Percentiles rank a stretch among this genome's conserved stretches.
Conservation (phyloP, 1,284 basidiomycete genomes). For the Vanrija pseudolonga region DNA sequence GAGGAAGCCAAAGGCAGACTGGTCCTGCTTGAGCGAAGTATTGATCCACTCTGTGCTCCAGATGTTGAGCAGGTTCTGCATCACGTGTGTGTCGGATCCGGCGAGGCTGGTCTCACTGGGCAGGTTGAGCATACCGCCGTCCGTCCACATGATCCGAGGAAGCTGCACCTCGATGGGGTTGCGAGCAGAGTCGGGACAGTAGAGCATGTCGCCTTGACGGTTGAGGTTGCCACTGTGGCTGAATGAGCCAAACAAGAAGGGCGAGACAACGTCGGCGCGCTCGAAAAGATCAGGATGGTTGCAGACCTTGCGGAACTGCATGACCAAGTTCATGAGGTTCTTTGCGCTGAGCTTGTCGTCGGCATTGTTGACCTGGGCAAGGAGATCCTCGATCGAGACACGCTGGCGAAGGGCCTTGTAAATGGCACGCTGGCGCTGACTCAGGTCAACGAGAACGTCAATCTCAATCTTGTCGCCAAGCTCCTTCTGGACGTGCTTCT, state of each 20-base stretch:
- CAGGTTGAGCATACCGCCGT: constrained; percentile 69
- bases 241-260: constrained; percentile 82
- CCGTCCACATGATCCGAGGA: constrained; percentile 73
- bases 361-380: constrained; percentile 89
- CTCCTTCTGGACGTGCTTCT: constrained; percentile 98
- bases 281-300: constrained; percentile 99
- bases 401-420: constrained; percentile 88
- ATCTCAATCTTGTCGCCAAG: constrained; percentile 99
- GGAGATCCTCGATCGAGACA: constrained; percentile 89
- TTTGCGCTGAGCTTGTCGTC: constrained; percentile 56
- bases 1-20: constrained; percentile 67
- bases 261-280: constrained; percentile 90
- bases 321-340: constrained; percentile 97
- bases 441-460: constrained; percentile 92
- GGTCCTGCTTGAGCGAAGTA: constrained; percentile 62
- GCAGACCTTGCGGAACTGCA: constrained; percentile 99
- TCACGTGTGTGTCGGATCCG: constrained; percentile 60
- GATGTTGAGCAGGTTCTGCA: constrained; percentile 78
- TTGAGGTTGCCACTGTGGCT: constrained; percentile 74
- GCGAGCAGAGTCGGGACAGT: constrained; percentile 69
- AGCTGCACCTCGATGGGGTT: constrained; percentile 79
- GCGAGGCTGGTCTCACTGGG: constrained; percentile 60
- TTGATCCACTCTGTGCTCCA: constrained; percentile 83
- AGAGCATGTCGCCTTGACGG: constrained; percentile 80
- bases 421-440: constrained; percentile 86